phyloP scores from a whole-genome alignment of 495 filamentous ascomycete genomes.

The Neurospora sp. region DNA sequence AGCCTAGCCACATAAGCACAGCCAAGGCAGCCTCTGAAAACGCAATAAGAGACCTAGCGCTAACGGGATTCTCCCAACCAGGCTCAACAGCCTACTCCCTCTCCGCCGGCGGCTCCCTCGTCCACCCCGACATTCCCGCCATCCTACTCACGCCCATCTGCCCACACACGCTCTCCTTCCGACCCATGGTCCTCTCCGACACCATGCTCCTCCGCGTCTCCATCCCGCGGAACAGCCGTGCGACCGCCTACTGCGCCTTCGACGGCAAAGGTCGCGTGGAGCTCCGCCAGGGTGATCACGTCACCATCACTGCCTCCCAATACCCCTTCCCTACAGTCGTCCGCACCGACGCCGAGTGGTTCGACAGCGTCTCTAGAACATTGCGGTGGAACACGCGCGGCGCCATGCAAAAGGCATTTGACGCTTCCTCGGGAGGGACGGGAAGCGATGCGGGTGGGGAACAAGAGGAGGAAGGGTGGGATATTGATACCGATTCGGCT shows the following conservation, averaged over 20 bases:
- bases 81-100: slow-evolving; percentile 92
- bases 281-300: slow-evolving; percentile 81
- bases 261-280: slow-evolving; percentile 94
- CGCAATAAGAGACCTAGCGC: background rate
- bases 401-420: slow-evolving; percentile 75
- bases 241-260: slow-evolving; percentile 89
- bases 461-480: slow-evolving; percentile 53
- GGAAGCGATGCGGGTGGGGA: slow-evolving; percentile 25
- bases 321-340: slow-evolving; percentile 95
- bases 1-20: slow-evolving; percentile 5
- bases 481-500: slow-evolving; percentile 75
- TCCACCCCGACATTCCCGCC: slow-evolving; percentile 93
- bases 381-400: slow-evolving; percentile 88
- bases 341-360: slow-evolving; percentile 76
- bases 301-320: slow-evolving; percentile 85
- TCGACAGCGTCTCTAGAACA: slow-evolving; percentile 82
- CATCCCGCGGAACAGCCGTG: slow-evolving; percentile 72
- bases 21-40: background rate
- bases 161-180: slow-evolving; percentile 91
- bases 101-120: slow-evolving; percentile 88
- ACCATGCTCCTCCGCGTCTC: slow-evolving; percentile 81
- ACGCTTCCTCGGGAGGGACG: slow-evolving; percentile 24
- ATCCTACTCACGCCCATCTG: slow-evolving; percentile 97
- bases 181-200: slow-evolving; percentile 98
- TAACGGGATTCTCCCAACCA: slow-evolving; percentile 11